Conservation (phyloP, 192 early-diverging fungal genomes). For the Funneliformis geosporum region DNA sequence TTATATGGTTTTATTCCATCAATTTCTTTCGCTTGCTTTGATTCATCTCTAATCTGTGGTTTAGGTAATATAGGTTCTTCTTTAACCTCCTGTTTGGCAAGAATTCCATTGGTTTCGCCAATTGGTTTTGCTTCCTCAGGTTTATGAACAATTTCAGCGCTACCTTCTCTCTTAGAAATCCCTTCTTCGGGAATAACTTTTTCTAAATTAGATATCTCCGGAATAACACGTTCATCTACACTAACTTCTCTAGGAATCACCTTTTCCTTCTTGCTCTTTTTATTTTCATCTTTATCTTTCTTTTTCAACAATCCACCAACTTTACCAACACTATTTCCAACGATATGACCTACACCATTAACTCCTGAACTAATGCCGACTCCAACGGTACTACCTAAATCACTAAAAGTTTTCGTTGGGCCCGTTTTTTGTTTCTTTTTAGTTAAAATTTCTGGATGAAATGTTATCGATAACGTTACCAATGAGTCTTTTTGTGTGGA, state of each 20-base stretch:
- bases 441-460: conserved; percentile 50
- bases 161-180: too few species aligned
- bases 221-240: conserved; percentile 37
- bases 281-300: conserved; percentile 31
- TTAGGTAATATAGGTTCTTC: neutral
- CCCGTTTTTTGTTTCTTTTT: conserved; percentile 39
- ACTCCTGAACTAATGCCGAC: conserved; percentile 45
- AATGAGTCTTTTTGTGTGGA: conserved; percentile 31
- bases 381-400: conserved; percentile 62
- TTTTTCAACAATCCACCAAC: conserved; percentile 36
- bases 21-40: neutral
- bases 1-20: neutral
- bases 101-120: too few species aligned
- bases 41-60: neutral
- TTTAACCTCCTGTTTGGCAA: neutral
- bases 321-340: conserved; percentile 35
- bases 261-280: conserved; percentile 45
- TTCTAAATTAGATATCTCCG: neutral
- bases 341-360: conserved; percentile 39
- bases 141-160: too few species aligned
- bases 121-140: too few species aligned
- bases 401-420: conserved; percentile 56
- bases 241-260: conserved; percentile 3
- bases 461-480: conserved; percentile 58
- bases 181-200: neutral